phyloP scores from a whole-genome alignment of 2,329 filamentous ascomycete species.

The Chaetomium olivaceum region DNA sequence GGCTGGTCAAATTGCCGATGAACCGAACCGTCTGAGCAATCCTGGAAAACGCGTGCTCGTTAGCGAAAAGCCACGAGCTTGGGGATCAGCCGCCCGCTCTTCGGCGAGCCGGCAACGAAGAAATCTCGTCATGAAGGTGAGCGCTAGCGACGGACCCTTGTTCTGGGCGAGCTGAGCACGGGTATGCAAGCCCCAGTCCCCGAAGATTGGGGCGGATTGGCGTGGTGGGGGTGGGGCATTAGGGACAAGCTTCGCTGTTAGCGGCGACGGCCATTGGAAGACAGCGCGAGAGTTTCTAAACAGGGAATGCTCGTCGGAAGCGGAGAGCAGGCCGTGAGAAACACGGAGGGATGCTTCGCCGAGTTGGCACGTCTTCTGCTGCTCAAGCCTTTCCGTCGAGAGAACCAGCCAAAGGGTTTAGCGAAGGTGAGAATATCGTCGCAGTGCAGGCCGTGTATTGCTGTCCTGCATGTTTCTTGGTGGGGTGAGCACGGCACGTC shows the following conservation, averaged over 20 bases:
- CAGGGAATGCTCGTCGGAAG: constrained; percentile 1
- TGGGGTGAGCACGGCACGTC: background rate
- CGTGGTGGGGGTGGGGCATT: background rate
- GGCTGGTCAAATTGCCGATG: background rate
- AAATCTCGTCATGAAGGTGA: constrained; percentile 5
- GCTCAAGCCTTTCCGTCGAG: too few species aligned
- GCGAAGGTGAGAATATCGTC: background rate
- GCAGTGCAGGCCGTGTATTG: constrained; percentile 5
- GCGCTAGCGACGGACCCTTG: constrained; percentile 1
- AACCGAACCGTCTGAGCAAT: background rate
- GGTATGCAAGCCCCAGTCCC: background rate
- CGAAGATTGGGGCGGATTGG: background rate
- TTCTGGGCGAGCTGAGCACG: background rate
- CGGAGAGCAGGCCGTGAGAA: background rate
- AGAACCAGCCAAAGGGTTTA: background rate
- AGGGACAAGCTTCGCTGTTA: background rate
- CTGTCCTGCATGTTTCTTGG: background rate
- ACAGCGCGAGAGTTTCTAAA: background rate
- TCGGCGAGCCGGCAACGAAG: background rate
- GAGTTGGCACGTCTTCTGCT: background rate
- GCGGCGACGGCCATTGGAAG: background rate
- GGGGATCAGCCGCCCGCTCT: background rate
- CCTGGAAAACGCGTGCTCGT: background rate
- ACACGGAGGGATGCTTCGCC: background rate
- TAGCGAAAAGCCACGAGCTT: background rate